Base-by-base conservation (phyloP, 1,284 basidiomycete species). In the Pulchroboletus neoregius region DNA sequence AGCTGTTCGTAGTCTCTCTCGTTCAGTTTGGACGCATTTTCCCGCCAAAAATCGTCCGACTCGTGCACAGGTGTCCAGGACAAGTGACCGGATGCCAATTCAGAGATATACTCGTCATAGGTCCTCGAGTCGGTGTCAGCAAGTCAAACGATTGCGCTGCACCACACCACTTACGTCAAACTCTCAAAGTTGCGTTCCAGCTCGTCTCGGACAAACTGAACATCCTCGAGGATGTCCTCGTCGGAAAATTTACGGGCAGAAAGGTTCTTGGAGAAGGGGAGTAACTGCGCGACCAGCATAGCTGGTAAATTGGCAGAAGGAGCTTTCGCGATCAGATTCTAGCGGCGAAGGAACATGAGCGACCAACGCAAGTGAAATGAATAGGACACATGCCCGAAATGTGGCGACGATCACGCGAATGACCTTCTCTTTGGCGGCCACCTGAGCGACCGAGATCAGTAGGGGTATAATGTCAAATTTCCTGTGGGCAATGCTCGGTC, bases 31-130 rank as follows among this genome's bases (percentile, higher is more conserved):
- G 70, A 69, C 0, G 88, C 92, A 62, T 99, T 98, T 71, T 95
- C 92, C 62, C 90, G 91, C 95, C 95, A 99, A 70, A 99, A 99
- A 43, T 93, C 84, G 49, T 98, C 95, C 6, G 90, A 91, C 62
- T 94, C 90, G 63, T 99, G 96, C 15, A 93, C 90, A 5, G 95
- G 94, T 6, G 92, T 87, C 91, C 94, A 98, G 5, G 91, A 88
- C 11, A 99, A 71, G 63, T 93, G 91, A 2, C 94, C 94, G 1
- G 90, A 92, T 23, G 83, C 73, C 15, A 99, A 73, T 66, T 99
- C 95, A 0, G 92, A 93, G 6, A 80, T 81, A 65, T 98, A 99
- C 69, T 97, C 94, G 65, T 98, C 96, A 66, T 89, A 98, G 0
- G 93, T 98, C 46, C 91, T 94, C 57, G 20, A 46, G 35, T 34